Base-by-base conservation (phyloP, 108 stramenopile genomes). In the Poteriospumella lacustris region DNA sequence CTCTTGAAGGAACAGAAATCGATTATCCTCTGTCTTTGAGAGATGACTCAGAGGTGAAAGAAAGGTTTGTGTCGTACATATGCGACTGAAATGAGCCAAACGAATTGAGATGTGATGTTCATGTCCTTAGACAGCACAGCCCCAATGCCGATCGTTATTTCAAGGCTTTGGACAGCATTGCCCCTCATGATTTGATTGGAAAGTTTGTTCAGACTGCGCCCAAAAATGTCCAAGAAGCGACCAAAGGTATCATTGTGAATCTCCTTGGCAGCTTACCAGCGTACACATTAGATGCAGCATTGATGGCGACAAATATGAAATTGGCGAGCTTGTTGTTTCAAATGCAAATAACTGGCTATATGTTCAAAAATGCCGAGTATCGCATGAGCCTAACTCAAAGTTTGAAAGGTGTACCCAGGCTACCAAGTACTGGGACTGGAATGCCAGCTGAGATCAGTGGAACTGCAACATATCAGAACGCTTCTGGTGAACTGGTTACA, bases 361-460 rank as follows among this genome's bases (percentile, higher is more conserved):
- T 96, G 94, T 94, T 95, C 77, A 92, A 93, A 84, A 96, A 96
- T 85, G 95, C 95, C 28, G 94, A 96, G 75, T 95, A 96, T 75
- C 81, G 93, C 1, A 60, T 94, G 0, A 88, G 87, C 59, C 58
- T 96, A 43, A 83, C 89, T 19, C 82, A 90, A 76, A 86, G 85
- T 38, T 76, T 93, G 80, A 89, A 87, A 1, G 79, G 82, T 59
- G 42, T 59, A 64, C 77, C 58, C 15, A 34, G 29, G 2, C 58
- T 5, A 78, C 31, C 39, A 41, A 9, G 59, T 12, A 19, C 59
- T 2, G 58, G 39, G 15, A 40, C 42, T 12, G 68, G 68, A 2
- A 40, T 9, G 68, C 15, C 60, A 76, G 31, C 33, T 80, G 84
- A 87, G 36, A 81, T 87, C 19, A 9, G n/a, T 2, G 69, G 69